Evolutionary conservation across 768 basidiomycete species (phyloP), one percentile per base, ranked within the genome.

Genomic region (Boletus subparvulus): DNA sequence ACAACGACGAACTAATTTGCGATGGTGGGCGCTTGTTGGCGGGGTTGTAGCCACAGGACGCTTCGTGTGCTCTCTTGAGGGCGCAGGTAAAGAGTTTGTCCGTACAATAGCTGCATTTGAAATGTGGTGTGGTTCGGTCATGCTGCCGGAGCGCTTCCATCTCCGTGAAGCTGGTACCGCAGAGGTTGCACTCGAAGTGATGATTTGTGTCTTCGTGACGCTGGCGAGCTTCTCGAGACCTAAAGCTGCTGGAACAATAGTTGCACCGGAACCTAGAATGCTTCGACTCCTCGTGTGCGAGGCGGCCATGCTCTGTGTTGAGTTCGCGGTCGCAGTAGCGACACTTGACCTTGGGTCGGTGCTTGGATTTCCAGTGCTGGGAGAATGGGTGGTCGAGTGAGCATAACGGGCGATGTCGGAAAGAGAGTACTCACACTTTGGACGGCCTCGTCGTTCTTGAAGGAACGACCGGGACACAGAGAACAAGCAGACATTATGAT

Each of bases 401-500:
- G 21, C 21, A 21, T 21, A 21, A 21, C 21, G 21, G 21, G 21
- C 9, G 2, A n/a, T n/a, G 8, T 28, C 16, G 11, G 21, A 21
- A 21, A 21, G 21, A 21, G 21, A 21, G 21, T 21, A 21, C 21
- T 21, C 21, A 21, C 21, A 21, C 2, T 21, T 21, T 2, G 21
- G 21, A 21, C 21, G 21, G 2, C 21, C 21, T 21, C 21, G 21
- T 21, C 21, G 21, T 21, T 21, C 21, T 21, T 21, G 21, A 21
- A 21, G 21, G 21, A 21, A 21, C 21, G 21, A 21, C 21, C 21
- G 7, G 64, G 54, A 56, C 69, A 72, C 7, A 5, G 17, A 13
- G 41, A 2, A 28, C 69, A 70, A 12, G 4, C 14, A n/a, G 55
- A 35, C 69, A 72, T 70, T 12, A 30, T 43, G 51, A 28, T 12